These are phyloP conservation scores for Colletotrichum tanaceti DNA, from an alignment of 2,329 filamentous ascomycete genomes.

Conservation along the genomic window DNA sequence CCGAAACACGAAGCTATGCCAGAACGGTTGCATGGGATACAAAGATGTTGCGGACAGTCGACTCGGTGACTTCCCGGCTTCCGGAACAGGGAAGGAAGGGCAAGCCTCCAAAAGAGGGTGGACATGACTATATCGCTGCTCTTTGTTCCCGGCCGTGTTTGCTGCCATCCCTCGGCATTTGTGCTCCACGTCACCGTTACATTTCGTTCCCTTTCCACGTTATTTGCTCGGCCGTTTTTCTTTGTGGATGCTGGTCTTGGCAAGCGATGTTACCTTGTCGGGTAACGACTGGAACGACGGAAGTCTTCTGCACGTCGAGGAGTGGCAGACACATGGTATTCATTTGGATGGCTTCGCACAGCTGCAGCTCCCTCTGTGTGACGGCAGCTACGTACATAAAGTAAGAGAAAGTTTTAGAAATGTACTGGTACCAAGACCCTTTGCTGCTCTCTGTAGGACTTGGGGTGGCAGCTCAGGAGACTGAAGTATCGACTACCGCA, in stretches of 20 bases:
- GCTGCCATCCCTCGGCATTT: slow-evolving; percentile 18
- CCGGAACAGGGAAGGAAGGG: slow-evolving; percentile 1
- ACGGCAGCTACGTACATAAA: background rate
- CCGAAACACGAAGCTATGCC: slow-evolving; percentile 38
- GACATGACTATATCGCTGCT: slow-evolving; percentile 1
- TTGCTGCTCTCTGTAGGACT: too few relatives aligned
- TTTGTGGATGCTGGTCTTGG: slow-evolving; percentile 4
- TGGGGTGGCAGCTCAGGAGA: background rate
- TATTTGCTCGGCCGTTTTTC: slow-evolving; percentile 22
- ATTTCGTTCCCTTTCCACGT: slow-evolving; percentile 6
- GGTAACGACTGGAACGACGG: background rate
- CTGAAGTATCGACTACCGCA: slow-evolving; percentile 15
- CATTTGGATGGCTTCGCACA: slow-evolving; percentile 1
- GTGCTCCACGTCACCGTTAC: slow-evolving; percentile 25
- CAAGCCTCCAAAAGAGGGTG: slow-evolving; percentile 4
- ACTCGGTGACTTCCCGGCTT: slow-evolving; percentile 10
- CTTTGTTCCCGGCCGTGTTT: slow-evolving; percentile 30
- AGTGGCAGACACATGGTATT: slow-evolving; percentile 5
- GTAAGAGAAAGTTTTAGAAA: too few relatives aligned
- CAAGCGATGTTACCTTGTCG: slow-evolving; percentile 4
- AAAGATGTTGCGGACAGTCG: slow-evolving; percentile 19
- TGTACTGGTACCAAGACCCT: background rate
- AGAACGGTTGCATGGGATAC: slow-evolving; percentile 20
- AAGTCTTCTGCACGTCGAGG: slow-evolving; percentile 1
- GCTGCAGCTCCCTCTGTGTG: slow-evolving; percentile 1